Percentiles rank a stretch among this genome's conserved stretches.
phyloP scores from a whole-genome alignment of 805 yeast genomes.

The Candida incommunis region DNA sequence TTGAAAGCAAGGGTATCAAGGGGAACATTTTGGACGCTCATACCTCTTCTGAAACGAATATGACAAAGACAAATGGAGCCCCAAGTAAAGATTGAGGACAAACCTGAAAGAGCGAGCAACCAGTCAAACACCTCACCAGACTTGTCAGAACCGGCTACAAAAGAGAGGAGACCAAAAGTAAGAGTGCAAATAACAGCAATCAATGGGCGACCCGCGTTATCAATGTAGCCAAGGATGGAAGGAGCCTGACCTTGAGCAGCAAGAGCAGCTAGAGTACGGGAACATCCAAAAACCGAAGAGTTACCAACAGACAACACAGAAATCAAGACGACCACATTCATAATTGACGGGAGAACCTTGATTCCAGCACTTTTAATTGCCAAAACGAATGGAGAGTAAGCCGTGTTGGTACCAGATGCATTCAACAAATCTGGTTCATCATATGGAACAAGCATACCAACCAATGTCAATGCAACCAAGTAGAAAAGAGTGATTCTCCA shows the following conservation, averaged over 20 bases:
- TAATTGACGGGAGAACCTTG: conserved; percentile 48
- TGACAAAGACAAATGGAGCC: conserved; percentile 44
- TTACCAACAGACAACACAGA: conserved; percentile 62
- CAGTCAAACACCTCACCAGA: conserved; percentile 47
- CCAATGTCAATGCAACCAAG: conserved; percentile 37
- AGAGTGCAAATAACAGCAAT: conserved; percentile 38
- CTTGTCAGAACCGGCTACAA: conserved; percentile 39
- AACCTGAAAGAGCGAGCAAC: conserved; percentile 51
- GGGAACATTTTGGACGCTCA: conserved; percentile 44
- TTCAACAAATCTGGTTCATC: conserved; percentile 30
- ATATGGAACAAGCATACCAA: conserved; percentile 58
- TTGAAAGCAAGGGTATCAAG: conserved; percentile 49
- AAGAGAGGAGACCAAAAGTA: conserved; percentile 40
- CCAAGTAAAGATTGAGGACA: conserved; percentile 53
- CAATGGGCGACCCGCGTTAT: conserved; percentile 54
- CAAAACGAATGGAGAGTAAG: conserved; percentile 53
- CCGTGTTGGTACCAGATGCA: conserved; percentile 32
- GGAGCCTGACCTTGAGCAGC: conserved; percentile 55
- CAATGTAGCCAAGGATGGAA: conserved; percentile 41
- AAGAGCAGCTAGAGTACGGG: conserved; percentile 52
- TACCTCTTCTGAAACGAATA: conserved; percentile 49
- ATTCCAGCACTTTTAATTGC: conserved; percentile 53
- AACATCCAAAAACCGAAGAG: conserved; percentile 51
- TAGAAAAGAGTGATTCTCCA: conserved; percentile 67
- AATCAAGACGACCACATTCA: conserved; percentile 55